Conservation (phyloP, 2,329 filamentous ascomycete species). For the Berkeleyomyces basicola region DNA sequence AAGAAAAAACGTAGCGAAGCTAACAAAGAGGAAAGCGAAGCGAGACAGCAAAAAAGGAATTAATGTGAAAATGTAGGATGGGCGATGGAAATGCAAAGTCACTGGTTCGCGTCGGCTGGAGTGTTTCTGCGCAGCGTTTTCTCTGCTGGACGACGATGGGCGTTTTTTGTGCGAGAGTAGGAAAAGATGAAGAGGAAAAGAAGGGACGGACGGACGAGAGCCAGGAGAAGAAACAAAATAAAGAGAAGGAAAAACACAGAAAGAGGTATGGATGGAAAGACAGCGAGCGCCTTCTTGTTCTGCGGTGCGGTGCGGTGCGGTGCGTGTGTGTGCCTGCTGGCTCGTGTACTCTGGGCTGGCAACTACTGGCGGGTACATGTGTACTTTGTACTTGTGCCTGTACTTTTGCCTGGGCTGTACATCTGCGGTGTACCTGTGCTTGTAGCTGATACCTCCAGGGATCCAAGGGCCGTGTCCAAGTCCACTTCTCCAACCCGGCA, state of each 20-base stretch:
- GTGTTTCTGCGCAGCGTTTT: background rate
- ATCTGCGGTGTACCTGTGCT: no score
- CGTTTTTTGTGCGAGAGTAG: background rate
- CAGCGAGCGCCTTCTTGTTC: background rate
- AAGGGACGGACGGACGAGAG: background rate
- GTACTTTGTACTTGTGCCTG: no score
- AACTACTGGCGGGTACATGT: background rate
- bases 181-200: background rate
- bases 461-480: background rate
- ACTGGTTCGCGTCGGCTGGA: slow-evolving; percentile 1
- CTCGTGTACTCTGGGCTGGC: background rate
- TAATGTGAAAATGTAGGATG: background rate
- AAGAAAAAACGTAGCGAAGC: background rate
- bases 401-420: no score
- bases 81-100: background rate
- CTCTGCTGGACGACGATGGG: background rate
- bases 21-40: slow-evolving; percentile 1
- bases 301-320: background rate
- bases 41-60: slow-evolving; percentile 2
- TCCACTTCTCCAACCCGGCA: background rate
- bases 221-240: background rate
- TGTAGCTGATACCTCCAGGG: no score
- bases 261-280: background rate
- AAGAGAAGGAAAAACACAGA: slow-evolving; percentile 1
- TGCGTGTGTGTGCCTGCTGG: background rate